These are phyloP conservation scores for Ophiocordyceps polyrhachis-furcata DNA, from an alignment of 2,329 filamentous ascomycete genomes.

Conservation along the genomic window DNA sequence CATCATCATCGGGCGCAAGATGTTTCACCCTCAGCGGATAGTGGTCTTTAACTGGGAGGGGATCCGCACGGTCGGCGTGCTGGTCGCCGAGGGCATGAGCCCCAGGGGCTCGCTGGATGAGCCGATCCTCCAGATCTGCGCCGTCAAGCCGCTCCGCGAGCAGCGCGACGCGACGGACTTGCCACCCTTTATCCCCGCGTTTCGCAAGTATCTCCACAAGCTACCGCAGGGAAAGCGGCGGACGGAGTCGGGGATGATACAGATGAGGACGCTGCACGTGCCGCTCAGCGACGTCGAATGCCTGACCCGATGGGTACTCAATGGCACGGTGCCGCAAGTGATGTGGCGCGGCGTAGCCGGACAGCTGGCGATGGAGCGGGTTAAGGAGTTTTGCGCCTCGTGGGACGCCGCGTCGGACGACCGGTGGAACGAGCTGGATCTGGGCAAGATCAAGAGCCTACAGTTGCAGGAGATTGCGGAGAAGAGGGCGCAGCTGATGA, in stretches of 20 bases:
- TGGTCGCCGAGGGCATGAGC: constrained; percentile 57
- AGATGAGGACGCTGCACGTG: constrained; percentile 48
- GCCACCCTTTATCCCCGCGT: constrained; percentile 60
- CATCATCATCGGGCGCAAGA: constrained; percentile 67
- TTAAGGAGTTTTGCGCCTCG: constrained; percentile 48
- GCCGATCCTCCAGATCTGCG: constrained; percentile 59
- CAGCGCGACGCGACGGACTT: constrained; percentile 67
- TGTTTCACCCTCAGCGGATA: constrained; percentile 58
- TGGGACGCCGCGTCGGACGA: constrained; percentile 67
- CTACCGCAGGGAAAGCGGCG: constrained; percentile 48
- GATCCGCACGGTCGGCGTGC: constrained; percentile 61
- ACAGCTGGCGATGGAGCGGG: constrained; percentile 42
- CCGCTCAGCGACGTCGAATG: constrained; percentile 67
- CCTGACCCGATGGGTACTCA: constrained; percentile 50
- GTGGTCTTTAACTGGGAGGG: constrained; percentile 77
- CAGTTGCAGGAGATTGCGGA: constrained; percentile 62
- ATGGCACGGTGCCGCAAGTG: constrained; percentile 39
- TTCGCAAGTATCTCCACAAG: constrained; percentile 47
- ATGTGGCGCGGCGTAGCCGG: constrained; percentile 32
- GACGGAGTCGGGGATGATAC: constrained; percentile 22
- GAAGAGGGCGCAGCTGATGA: constrained; percentile 45
- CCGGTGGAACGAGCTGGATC: constrained; percentile 71
- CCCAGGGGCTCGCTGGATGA: constrained; percentile 35
- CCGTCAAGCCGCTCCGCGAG: constrained; percentile 50
- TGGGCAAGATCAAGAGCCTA: constrained; percentile 66